Base-by-base conservation (phyloP, 2,329 filamentous ascomycete species). In the Xylariales sp. region DNA sequence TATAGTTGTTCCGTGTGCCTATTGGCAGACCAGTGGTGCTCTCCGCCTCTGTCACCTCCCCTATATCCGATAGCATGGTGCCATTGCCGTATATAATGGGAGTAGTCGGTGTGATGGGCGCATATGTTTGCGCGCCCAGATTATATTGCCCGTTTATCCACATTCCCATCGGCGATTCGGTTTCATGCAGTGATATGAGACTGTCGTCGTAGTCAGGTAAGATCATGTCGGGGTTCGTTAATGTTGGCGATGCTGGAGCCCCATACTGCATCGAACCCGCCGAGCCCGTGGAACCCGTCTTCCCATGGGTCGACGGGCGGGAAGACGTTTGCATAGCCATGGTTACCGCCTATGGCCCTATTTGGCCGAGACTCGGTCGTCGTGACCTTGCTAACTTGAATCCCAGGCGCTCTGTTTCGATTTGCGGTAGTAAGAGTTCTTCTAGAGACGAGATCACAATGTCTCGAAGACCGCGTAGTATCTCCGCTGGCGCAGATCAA, bases 151-250 rank as follows among this genome's bases (percentile, higher is more conserved):
- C 50, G 48, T 66, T 67, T 45, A 70, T 71, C 75, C 74, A 76
- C 59, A 70, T 65, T 47, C 60, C 63, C n/a, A 76, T 52, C 20
- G 69, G 64, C 52, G 73, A 69, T 43, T 72, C 70, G 41, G 73
- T 65, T 54, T 64, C 62, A 53, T 76, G 63, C 55, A 72, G 66
- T 57, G 72, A 68, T 55, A 74, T 63, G 59, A 68, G 59, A 60
- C 75, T 57, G 59, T 72, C 73, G 47, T 80, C 77, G 54, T 83
- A 81, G 57, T 85, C 81, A 43, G 90, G 90, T 37, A 96, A 69
- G 53, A 96, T 95, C 88, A 95, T 90, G 60, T 95, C 90, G 37
- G 89, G 88, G 61, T 95, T 94, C 40, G 88, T 94, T 53, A 96
- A 69, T 3, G 90, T 95, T 32, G 90, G 90, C 42, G 88, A 94